phyloP scores from a whole-genome alignment of 306 rosid genomes.

The Gastrolobium villosum region DNA sequence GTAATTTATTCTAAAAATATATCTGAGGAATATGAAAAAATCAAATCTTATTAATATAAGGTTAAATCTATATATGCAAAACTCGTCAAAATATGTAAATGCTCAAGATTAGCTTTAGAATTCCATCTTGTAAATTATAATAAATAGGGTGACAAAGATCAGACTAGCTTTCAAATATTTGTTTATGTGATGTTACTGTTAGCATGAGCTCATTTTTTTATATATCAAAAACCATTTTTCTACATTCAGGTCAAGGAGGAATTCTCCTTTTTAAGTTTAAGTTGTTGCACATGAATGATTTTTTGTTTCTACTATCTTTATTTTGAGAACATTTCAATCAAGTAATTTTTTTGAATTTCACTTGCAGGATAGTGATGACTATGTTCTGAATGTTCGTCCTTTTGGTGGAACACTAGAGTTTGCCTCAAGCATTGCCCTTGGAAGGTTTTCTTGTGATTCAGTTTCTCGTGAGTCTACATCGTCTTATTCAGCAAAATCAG shows the following conservation, averaged over 20 bases:
- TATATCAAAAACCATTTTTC: too few species aligned
- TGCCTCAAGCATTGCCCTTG: constrained; percentile 55
- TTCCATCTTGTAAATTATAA: constrained; percentile 15
- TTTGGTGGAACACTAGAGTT: constrained; percentile 67
- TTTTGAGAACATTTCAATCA: constrained; percentile 26
- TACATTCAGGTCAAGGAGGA: neutral
- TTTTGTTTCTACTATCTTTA: constrained; percentile 24
- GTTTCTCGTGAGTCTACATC: constrained; percentile 57
- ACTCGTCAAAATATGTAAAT: neutral
- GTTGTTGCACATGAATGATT: neutral
- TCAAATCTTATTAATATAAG: neutral
- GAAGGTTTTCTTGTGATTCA: constrained; percentile 68
- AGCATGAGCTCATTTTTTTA: too few species aligned
- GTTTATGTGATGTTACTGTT: too few species aligned
- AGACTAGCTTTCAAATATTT: neutral
- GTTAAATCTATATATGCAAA: constrained; percentile 1
- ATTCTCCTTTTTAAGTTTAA: constrained; percentile 26
- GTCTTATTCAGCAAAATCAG: constrained; percentile 56
- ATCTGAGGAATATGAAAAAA: constrained; percentile 29
- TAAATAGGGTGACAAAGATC: neutral
- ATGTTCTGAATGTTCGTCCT: constrained; percentile 53
- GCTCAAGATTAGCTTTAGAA: constrained; percentile 27
- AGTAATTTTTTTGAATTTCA: constrained; percentile 45
- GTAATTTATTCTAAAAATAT: neutral
- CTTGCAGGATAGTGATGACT: constrained; percentile 61